These are phyloP conservation scores for Cercis canadensis DNA, from an alignment of 306 rosid genomes.

Conservation along the genomic window DNA sequence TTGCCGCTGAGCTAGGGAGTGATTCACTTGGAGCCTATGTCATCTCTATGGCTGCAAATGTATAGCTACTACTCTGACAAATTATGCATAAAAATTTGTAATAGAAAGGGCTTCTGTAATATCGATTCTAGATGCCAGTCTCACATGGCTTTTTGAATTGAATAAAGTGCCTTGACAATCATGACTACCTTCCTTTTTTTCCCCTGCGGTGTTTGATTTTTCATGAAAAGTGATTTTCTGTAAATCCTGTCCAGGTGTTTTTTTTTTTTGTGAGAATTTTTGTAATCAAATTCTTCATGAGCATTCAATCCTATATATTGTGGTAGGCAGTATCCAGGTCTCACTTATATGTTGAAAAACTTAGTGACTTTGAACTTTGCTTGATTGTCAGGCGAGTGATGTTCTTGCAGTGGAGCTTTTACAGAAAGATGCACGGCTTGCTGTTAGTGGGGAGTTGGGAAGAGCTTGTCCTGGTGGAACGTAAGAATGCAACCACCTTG, in stretches of 20 bases:
- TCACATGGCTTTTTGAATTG: conserved; percentile 4
- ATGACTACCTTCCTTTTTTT: neutral
- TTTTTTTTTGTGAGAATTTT: neutral
- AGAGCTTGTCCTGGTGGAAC: conserved; percentile 89
- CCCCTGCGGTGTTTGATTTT: conserved; percentile 19
- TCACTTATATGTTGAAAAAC: neutral
- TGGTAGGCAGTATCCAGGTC: conserved; percentile 8
- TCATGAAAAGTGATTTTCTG: conserved; percentile 15
- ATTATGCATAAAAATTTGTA: too few species aligned
- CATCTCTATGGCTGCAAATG: conserved; percentile 95
- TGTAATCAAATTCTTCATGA: conserved; percentile 13
- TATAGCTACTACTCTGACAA: conserved; percentile 45
- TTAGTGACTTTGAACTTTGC: conserved; percentile 6
- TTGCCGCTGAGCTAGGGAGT: conserved; percentile 88
- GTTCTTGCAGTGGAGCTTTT: conserved; percentile 96
- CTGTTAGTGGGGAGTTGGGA: conserved; percentile 83
- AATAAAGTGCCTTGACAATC: conserved; percentile 10
- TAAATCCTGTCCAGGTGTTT: conserved; percentile 19
- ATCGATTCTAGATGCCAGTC: conserved; percentile 15
- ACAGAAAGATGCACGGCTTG: conserved; percentile 91
- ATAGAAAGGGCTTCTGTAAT: too few species aligned
- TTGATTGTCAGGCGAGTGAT: conserved; percentile 84
- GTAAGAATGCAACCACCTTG: conserved; percentile 54
- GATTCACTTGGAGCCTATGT: conserved; percentile 94
- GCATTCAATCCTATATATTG: neutral